Conservation (phyloP, 345 rosid species). For the Kernera saxatilis region DNA sequence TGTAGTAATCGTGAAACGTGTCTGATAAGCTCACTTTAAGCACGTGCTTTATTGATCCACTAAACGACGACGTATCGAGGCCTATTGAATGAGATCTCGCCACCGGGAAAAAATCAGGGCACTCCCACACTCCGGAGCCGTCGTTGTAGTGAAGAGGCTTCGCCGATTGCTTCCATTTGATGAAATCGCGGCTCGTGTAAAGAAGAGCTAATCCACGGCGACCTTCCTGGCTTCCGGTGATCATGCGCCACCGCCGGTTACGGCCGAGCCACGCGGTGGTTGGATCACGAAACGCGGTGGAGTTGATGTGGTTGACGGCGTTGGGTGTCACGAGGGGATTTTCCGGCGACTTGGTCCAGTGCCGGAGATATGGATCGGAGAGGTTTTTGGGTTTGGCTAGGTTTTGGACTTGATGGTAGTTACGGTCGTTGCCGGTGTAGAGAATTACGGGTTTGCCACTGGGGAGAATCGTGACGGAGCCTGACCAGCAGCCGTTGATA, state of each 20-base stretch:
- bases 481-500: slow-evolving; percentile 61
- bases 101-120: slow-evolving; percentile 75
- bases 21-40: slow-evolving; percentile 50
- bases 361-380: slow-evolving; percentile 49
- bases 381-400: slow-evolving; percentile 47
- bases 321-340: slow-evolving; percentile 54
- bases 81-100: slow-evolving; percentile 4
- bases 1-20: slow-evolving; percentile 48
- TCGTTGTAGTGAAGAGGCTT: slow-evolving; percentile 48
- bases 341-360: slow-evolving; percentile 43
- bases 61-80: slow-evolving; percentile 13
- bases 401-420: slow-evolving; percentile 46
- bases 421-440: slow-evolving; percentile 52
- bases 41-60: slow-evolving; percentile 39
- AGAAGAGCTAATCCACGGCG: slow-evolving; percentile 43
- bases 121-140: slow-evolving; percentile 72
- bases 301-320: slow-evolving; percentile 7
- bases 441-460: slow-evolving; percentile 42
- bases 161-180: slow-evolving; percentile 35
- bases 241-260: slow-evolving; percentile 42
- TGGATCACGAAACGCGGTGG: slow-evolving; percentile 56
- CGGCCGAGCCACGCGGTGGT: slow-evolving; percentile 60
- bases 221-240: slow-evolving; percentile 41
- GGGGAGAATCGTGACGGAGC: slow-evolving; percentile 54
- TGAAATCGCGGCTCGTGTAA: slow-evolving; percentile 49